A percentile compares a stretch with the other conserved stretches of the same genome.
phyloP scores from a whole-genome alignment of 2,329 filamentous ascomycete genomes.

The Neonectria coccinea region DNA sequence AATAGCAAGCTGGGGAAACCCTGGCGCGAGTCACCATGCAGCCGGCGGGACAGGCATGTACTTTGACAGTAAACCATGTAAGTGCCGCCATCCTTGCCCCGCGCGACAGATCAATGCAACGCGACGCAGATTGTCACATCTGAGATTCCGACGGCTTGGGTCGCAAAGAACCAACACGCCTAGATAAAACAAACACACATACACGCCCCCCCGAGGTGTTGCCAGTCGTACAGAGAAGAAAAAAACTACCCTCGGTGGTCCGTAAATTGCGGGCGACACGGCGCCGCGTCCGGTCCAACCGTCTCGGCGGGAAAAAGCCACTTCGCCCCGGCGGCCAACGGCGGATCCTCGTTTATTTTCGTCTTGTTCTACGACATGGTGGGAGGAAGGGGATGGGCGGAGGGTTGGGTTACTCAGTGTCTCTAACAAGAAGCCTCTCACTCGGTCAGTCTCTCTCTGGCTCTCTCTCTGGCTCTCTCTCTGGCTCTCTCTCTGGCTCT shows the following conservation, averaged over 20 bases:
- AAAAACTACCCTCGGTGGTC: not conserved
- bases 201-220: constrained; percentile 28
- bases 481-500: not conserved
- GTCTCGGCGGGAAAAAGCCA: constrained; percentile 31
- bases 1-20: constrained; percentile 30
- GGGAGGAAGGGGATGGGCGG: not conserved
- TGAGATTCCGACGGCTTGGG: constrained; percentile 44
- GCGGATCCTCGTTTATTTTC: constrained; percentile 42
- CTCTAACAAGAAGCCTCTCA: not conserved
- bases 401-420: constrained; percentile 11
- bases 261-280: constrained; percentile 10
- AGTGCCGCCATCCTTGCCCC: constrained; percentile 28
- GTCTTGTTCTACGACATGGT: constrained; percentile 29
- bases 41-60: constrained; percentile 21
- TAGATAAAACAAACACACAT: too few species aligned
- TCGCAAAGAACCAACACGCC: constrained; percentile 33
- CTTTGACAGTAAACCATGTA: constrained; percentile 25
- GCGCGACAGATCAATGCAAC: constrained; percentile 36
- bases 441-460: not conserved
- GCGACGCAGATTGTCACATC: constrained; percentile 40
- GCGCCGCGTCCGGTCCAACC: constrained; percentile 36
- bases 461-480: too few species aligned
- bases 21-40: constrained; percentile 24
- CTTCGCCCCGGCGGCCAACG: constrained; percentile 43
- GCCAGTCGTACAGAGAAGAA: constrained; percentile 28